Evolutionary conservation across 331 rosid species (phyloP).

Genomic region (Cydonia oblonga): DNA sequence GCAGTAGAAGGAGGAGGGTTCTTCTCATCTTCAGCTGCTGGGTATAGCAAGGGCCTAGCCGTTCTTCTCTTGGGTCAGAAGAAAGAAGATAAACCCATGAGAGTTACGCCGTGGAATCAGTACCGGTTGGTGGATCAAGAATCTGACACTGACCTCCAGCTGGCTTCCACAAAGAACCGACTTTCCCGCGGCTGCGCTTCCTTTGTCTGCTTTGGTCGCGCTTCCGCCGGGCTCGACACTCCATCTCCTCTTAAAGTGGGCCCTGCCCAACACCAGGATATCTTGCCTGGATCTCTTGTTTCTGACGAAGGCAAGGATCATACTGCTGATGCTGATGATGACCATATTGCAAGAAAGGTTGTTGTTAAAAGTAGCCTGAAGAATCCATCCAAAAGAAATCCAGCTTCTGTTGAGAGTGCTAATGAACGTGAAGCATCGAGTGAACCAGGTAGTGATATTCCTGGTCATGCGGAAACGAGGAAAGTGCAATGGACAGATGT

Average conservation of each 20-base stretch:
- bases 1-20: conserved; percentile 98
- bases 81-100: conserved; percentile 92
- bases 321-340: conserved; percentile 29
- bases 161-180: conserved; percentile 84
- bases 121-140: conserved; percentile 97
- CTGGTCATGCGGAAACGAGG: conserved; percentile 50
- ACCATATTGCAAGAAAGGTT: conserved; percentile 32
- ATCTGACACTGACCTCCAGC: conserved; percentile 91
- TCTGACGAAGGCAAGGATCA: conserved; percentile 46
- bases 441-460: conserved; percentile 27
- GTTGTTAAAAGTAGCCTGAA: conserved; percentile 84
- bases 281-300: conserved; percentile 40
- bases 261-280: conserved; percentile 79
- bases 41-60: conserved; percentile 90
- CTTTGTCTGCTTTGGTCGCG: conserved; percentile 89
- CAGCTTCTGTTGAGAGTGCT: conserved; percentile 37
- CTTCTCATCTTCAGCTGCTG: conserved; percentile 97
- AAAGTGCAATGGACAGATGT: conserved; percentile 95
- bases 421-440: conserved; percentile 32
- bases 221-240: conserved; percentile 77
- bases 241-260: conserved; percentile 83
- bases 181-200: conserved; percentile 88
- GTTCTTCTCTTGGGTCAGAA: conserved; percentile 90
- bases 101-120: conserved; percentile 97
- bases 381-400: conserved; percentile 31